Evolutionary conservation across 768 basidiomycete genomes (phyloP), one percentile per base, ranked within the genome.

Genomic region (Phlegmacium glaucopus): DNA sequence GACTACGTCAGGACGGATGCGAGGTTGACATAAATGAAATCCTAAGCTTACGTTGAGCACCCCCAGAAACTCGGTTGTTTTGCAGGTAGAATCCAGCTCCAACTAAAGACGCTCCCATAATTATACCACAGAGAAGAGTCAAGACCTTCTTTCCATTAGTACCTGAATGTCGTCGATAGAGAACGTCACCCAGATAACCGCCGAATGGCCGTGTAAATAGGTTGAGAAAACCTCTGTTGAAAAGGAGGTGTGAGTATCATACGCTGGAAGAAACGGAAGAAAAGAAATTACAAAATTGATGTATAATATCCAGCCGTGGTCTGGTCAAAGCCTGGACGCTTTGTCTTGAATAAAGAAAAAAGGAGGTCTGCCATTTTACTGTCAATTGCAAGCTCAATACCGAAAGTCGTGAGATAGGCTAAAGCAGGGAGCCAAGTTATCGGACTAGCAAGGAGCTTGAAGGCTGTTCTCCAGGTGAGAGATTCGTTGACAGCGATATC

Each of bases 351-450:
- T 13, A 76, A 55, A 8, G 37, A 56, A 51, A 68, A 72, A 12
- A 80, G 61, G 7, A 76, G 67, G 47, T 65, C 72, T n/a, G 75
- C 70, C 53, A 82, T 63, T 49, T 74, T 72, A 6, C 72, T 73
- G 53, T 84, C 78, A 36, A 84, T 70, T 1, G 75, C 72, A 6
- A 84, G 70, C 59, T 83, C 82, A 39, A 74, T 70, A 0, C 82
- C 81, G 52, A 83, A 82, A 2, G 79, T 79, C 1, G 74, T 74
- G 30, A 75, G 51, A 48, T 83, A 83, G 10, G 73, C 75, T 8
- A 80, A 56, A 0, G 74, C 61, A 0, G 80, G 79, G 3, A 82
- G 69, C 77, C 79, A 81, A 1, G 80, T 82, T 10, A 77, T 50
- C 1, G 76, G 76, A 46, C 55, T 71, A 15, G 51, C 9, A 18